Base-by-base conservation (phyloP, 2,329 filamentous ascomycete species). In the Diaporthe helianthi region DNA sequence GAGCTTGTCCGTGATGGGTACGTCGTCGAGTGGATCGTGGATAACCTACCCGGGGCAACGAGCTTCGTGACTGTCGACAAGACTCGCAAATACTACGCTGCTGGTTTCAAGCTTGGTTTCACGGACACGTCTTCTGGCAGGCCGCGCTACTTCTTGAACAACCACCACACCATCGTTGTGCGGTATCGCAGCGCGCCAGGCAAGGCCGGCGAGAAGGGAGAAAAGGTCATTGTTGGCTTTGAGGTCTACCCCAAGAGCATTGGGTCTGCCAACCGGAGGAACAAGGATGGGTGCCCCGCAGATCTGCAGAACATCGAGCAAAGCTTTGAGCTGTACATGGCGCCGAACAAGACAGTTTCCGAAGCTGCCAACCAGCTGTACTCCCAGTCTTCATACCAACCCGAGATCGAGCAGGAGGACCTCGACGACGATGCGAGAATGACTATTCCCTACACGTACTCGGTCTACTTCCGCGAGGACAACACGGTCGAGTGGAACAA, bases 1-100 rank as follows among this genome's bases (percentile, higher is more conserved):
- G 84, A 94, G 71, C 81, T 97, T 75, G 90, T 97, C 47, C 87
- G 86, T 71, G 87, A 94, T 65, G 92, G 92, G 44, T 97, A 96
- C 78, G 89, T 96, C n/a, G 90, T 90, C 2, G 93, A 97, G 79
- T 97, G 93, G 94, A 97, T 97, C 73, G 92, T 96, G 72, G 93
- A 97, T 79, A 97, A 97, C 75, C 84, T 97, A 12, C 93, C 94
- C 1, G 93, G 93, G 8, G 93, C 93, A 44, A 97, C 93, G 10
- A 94, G 91, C 78, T 97, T 97, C 76, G 91, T 96, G 33, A 95
- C 92, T 0, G 91, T 93, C 44, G 93, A 97, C 79, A 93, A 93
- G 81, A 89, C 87, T 55, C 86, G 89, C 75, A 97, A 94, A 79
- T 97, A 97, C 83, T 97, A 97, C 78, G 92, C 93, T 15, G 90